Evolutionary conservation across 2,329 filamentous ascomycete genomes (phyloP).

Genomic region (Clarireedia monteithiana): DNA sequence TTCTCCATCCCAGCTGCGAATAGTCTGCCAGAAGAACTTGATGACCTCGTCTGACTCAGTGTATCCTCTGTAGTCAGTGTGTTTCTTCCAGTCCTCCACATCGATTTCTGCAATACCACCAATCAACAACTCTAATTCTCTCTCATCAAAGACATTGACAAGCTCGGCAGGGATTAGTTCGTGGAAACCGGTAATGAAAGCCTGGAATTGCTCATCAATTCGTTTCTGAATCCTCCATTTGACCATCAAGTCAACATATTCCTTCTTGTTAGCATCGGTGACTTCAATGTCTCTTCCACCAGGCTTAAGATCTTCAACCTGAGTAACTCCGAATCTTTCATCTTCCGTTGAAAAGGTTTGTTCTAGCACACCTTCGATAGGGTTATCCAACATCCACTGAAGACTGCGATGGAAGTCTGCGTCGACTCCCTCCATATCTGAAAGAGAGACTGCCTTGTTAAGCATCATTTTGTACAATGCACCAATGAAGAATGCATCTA

Average conservation of each 20-base stretch:
- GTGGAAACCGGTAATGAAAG: constrained; percentile 95
- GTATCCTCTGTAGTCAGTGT: constrained; percentile 97
- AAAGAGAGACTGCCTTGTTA: constrained; percentile 81
- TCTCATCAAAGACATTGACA: constrained; percentile 97
- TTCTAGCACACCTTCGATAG: constrained; percentile 90
- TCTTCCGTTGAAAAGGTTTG: constrained; percentile 96
- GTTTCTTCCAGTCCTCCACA: constrained; percentile 99
- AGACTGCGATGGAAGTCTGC: constrained; percentile 95
- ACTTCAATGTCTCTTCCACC: constrained; percentile 87
- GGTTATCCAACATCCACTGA: constrained; percentile 97
- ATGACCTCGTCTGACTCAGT: constrained; percentile 97
- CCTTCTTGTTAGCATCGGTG: constrained; percentile 97
- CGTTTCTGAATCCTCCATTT: constrained; percentile 99
- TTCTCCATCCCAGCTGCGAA: constrained; percentile 94
- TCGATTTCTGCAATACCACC: constrained; percentile 99
- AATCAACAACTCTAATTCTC: constrained; percentile 91
- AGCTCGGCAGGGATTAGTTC: constrained; percentile 94
- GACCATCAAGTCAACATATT: constrained; percentile 97
- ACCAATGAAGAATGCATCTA: constrained; percentile 98
- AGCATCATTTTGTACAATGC: constrained; percentile 99
- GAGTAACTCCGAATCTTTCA: constrained; percentile 90
- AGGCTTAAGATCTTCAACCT: constrained; percentile 88
- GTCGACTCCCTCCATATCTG: constrained; percentile 98
- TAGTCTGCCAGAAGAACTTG: constrained; percentile 97
- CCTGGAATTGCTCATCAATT: constrained; percentile 96